Base-by-base conservation (phyloP, 2,329 filamentous ascomycete genomes). In the Leptographium flavum region DNA sequence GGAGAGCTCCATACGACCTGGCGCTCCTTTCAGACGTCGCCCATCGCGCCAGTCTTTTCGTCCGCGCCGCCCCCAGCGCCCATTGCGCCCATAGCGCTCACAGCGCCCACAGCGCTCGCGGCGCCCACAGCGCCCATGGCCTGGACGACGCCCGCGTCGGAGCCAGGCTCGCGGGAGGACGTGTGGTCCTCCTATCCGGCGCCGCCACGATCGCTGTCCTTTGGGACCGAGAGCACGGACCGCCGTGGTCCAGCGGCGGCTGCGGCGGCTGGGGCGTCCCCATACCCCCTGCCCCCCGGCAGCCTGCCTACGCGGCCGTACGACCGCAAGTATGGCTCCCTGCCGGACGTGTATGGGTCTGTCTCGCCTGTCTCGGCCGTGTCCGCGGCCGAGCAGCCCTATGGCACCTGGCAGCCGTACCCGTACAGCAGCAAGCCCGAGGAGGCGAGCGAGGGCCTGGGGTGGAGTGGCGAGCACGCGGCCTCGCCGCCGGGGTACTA, bases 1-100 rank as follows among this genome's bases (percentile, higher is more conserved):
- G 59, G 59, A 33, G 67, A 70, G 23, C 51, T 68, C 48, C 65
- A 60, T 47, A 50, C 62, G 10, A 60, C 63, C 13, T 79, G 73
- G 74, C 61, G 67, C 48, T 57, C 64, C 7, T 74, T 70, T 52
- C 56, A 69, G 36, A 71, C 72, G 35, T 68, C 72, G 8, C 66
- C 71, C 10, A 61, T 74, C 30, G 68, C 67, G 4, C 62, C 70
- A 0, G 67, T 66, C 3, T 71, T 70, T 48, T 68, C 76, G 72
- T 52, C 60, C 64, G 6, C 62, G 65, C 19, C 62, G 66, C 36
- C n/a, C n/a, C n/a, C n/a, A n/a, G 58, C 60, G 2, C 56, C 65
- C 14, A 54, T 58, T 17, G 49, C 63, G 3, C 58, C 67, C 1
- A 56, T 63, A 22, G 56, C 63, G 70, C 48, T 68, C 71, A 5